Conservation (phyloP, 768 basidiomycete genomes). For the Cyathus striatus region DNA sequence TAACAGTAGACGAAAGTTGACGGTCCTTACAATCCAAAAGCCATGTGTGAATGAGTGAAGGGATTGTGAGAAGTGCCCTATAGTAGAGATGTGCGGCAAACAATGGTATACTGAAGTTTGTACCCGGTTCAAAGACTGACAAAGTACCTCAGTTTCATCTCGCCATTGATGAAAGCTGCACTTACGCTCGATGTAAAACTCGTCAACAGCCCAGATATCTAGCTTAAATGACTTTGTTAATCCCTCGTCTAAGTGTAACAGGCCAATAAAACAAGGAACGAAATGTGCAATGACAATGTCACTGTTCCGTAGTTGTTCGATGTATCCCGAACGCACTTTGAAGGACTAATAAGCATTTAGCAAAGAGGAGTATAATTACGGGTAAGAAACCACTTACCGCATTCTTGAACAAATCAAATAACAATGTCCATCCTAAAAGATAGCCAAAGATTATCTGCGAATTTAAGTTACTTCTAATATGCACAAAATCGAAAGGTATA, state of each 20-base stretch:
- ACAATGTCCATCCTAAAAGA: constrained; percentile 86
- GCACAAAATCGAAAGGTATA: neutral
- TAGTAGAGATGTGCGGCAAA: constrained; percentile 88
- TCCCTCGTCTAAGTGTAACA: constrained; percentile 65
- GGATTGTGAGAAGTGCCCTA: constrained; percentile 76
- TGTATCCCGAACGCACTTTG: constrained; percentile 79
- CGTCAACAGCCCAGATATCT: constrained; percentile 82
- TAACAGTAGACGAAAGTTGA: constrained; percentile 72
- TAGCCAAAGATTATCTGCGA: constrained; percentile 52
- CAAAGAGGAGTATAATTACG: neutral
- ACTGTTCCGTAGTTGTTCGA: constrained; percentile 75
- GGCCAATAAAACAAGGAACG: constrained; percentile 64
- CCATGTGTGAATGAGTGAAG: constrained; percentile 84
- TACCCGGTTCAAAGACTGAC: constrained; percentile 57
- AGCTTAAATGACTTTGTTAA: constrained; percentile 69
- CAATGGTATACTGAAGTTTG: constrained; percentile 48
- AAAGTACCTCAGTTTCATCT: constrained; percentile 1
- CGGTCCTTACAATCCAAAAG: constrained; percentile 86
- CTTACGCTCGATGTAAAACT: constrained; percentile 73
- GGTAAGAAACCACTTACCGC: constrained; percentile 49
- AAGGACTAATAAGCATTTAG: constrained; percentile 54
- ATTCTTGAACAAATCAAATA: constrained; percentile 78
- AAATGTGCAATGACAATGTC: constrained; percentile 61
- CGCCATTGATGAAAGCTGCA: constrained; percentile 2
- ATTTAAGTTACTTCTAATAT: neutral